These are phyloP conservation scores for Tuctoria greenei DNA, from an alignment of 176 grass and related monocot species.

Conservation along the genomic window DNA sequence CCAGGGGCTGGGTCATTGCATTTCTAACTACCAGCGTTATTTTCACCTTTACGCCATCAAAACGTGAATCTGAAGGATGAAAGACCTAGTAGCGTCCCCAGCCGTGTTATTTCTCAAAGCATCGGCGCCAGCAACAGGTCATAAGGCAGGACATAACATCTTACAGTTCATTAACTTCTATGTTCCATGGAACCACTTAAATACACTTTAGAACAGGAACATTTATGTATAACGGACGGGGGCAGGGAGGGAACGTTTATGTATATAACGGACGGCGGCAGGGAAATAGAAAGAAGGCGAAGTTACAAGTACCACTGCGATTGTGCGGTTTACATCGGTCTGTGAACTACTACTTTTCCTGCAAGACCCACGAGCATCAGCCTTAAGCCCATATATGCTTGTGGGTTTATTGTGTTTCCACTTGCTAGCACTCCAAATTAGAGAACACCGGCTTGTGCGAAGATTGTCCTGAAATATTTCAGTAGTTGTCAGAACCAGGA, in stretches of 20 bases:
- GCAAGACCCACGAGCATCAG: conserved; percentile 28
- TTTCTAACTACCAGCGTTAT: too few species aligned
- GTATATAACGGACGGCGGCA: too few species aligned
- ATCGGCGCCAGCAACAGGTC: too few species aligned
- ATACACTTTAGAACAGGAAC: conserved; percentile 8
- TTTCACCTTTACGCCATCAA: too few species aligned
- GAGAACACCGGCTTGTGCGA: conserved; percentile 5
- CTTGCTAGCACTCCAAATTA: conserved; percentile 43
- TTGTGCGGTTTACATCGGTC: not conserved
- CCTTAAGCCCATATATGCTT: conserved; percentile 24
- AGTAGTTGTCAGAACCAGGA: not conserved
- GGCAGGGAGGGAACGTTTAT: too few species aligned
- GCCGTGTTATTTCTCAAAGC: not conserved
- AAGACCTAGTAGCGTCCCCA: too few species aligned
- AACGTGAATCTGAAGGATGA: too few species aligned
- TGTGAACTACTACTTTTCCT: conserved; percentile 25
- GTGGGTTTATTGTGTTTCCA: conserved; percentile 34
- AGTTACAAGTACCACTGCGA: conserved; percentile 21
- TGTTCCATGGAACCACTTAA: not conserved
- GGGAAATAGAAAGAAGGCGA: not conserved
- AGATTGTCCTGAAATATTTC: conserved; percentile 24
- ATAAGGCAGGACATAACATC: not conserved
- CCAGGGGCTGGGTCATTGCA: too few species aligned
- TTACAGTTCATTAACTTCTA: conserved; percentile 6
- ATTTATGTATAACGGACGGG: too few species aligned